Base-by-base conservation (phyloP, 2,329 filamentous ascomycete species). In the Cladosporium oxysporum region DNA sequence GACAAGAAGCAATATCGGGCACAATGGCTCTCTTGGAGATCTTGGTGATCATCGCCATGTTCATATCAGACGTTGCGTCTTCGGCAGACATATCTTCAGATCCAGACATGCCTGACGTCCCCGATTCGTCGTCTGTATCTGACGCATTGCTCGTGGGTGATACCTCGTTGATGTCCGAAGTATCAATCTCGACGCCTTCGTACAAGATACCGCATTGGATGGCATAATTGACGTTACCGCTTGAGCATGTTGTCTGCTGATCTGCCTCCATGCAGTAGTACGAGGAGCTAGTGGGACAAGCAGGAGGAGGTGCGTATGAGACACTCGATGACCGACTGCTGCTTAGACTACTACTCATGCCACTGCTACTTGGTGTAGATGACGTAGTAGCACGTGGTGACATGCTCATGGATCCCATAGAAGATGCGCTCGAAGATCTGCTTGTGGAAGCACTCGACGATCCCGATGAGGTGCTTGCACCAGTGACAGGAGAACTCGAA, bases 141-240 rank as follows among this genome's bases (percentile, higher is more conserved):
- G 49, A 29, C 8, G 49, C n/a, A 47, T 3, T 8, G 4, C n/a
- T 47, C 2, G 1, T 10, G 18, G 41, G 8, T 0, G 52, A 18
- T 57, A 57, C 26, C 16, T 37, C 35, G n/a, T 57, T 55, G 18
- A 55, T 57, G 21, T 67, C 63, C 31, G 67, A 62, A 7, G 68
- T 68, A 33, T 70, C 66, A 28, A 74, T 70, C 12, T 70, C 68
- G 4, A 64, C 69, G 12, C 72, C 72, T 12, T 65, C 41, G 53
- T 69, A 72, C n/a, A 65, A 62, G 8, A 64, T 66, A 21, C 71
- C 71, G 37, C 71, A 74, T 6, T 52, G 64, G 11, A 73, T 57
- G 12, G 67, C 35, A 41, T 70, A 71, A 11, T 64, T 66, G 29
- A 41, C 59, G 16, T 59, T 63, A 6, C 41, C 58, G 18, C 47